Evolutionary conservation across 2,329 filamentous ascomycete genomes (phyloP).

Genomic region (Dothiorella sarmentorum): DNA sequence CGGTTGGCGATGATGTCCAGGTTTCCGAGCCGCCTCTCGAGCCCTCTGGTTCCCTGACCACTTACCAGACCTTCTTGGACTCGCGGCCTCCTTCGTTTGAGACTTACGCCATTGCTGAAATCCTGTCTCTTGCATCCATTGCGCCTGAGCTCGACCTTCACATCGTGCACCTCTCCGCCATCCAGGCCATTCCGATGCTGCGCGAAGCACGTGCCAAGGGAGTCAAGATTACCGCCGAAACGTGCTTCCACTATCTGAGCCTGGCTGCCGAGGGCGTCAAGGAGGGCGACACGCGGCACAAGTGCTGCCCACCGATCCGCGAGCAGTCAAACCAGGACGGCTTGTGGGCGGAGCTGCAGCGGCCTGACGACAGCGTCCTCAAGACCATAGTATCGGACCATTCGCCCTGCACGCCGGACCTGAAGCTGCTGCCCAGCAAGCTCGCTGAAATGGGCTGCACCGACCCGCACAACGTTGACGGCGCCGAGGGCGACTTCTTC

Average conservation of each 20-base stretch:
- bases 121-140: constrained; percentile 73
- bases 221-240: constrained; percentile 87
- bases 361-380: constrained; percentile 67
- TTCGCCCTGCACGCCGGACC: constrained; percentile 89
- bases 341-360: constrained; percentile 76
- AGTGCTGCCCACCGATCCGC: constrained; percentile 92
- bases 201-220: constrained; percentile 68
- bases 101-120: constrained; percentile 83
- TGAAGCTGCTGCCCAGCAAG: constrained; percentile 78
- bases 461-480: constrained; percentile 28
- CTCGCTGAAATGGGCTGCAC: constrained; percentile 51
- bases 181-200: constrained; percentile 79
- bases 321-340: constrained; percentile 75
- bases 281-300: constrained; percentile 85
- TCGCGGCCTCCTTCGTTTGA: constrained; percentile 88
- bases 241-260: constrained; percentile 91
- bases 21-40: constrained; percentile 64
- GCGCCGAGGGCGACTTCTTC: constrained; percentile 77
- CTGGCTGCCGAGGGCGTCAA: constrained; percentile 77
- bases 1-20: constrained; percentile 74
- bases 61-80: constrained; percentile 86
- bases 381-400: constrained; percentile 92
- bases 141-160: constrained; percentile 83
- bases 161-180: constrained; percentile 90
- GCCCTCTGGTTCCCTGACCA: constrained; percentile 67